Conservation (phyloP, 352 stramenopile genomes). For the Phytopythium helicoides region DNA sequence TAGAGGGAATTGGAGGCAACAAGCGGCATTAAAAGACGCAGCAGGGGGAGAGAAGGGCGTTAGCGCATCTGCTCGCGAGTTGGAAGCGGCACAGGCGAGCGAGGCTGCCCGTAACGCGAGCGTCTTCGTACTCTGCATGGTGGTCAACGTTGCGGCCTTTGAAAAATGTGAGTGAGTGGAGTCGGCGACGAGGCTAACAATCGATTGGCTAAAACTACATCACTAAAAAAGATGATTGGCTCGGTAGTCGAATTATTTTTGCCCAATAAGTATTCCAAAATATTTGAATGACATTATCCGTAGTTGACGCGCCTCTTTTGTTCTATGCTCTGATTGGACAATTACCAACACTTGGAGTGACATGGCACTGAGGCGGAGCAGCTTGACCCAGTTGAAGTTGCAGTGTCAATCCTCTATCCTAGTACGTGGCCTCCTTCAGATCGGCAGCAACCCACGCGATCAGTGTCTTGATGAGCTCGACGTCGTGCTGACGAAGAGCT, state of each 20-base stretch:
- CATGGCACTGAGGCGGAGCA: not conserved
- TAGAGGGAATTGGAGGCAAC: conserved; percentile 9
- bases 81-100: not conserved
- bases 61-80: not conserved
- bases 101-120: not conserved
- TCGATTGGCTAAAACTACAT: too few species aligned
- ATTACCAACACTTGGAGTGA: not conserved
- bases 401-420: not conserved
- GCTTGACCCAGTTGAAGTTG: conserved; percentile 6
- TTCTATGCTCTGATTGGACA: conserved; percentile 1
- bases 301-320: too few species aligned
- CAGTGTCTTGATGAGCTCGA: conserved; percentile 44
- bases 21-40: not conserved
- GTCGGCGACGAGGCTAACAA: too few species aligned
- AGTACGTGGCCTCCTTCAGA: not conserved
- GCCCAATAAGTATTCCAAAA: too few species aligned
- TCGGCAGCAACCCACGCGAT: conserved; percentile 41
- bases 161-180: too few species aligned
- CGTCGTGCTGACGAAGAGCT: conserved; percentile 43
- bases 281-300: too few species aligned
- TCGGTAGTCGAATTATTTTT: not conserved
- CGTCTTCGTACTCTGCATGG: conserved; percentile 3
- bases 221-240: too few species aligned
- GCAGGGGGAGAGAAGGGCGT: not conserved
- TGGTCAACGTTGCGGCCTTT: not conserved